Base-by-base conservation (phyloP, 2,329 filamentous ascomycete genomes). In the Pseudocercospora fuligena region DNA sequence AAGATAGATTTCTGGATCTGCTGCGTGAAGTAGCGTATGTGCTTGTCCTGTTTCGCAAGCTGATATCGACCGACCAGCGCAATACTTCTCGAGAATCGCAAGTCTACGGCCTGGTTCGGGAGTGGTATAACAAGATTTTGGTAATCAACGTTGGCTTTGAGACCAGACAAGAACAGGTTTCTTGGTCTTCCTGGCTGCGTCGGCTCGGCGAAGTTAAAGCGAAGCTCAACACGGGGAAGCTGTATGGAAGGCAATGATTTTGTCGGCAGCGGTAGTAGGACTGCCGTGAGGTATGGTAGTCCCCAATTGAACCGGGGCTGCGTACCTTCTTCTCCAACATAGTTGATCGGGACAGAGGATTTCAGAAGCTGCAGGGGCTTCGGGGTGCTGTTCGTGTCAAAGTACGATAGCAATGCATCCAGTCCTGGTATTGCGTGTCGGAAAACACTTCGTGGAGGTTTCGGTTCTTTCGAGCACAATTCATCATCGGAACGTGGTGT, bases 91-190 rank as follows among this genome's bases (percentile, higher is more conserved):
- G 56, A 57, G 49, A 76, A 73, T 2, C 57, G 47, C 16, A 76
- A n/a, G 56, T 77, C 75, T 11, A 67, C 64, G 7, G 70, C 43
- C 8, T 70, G 49, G 11, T 62, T 58, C 27, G 73, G 73, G 11
- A 74, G 56, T 11, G 70, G 62, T 11, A 74, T 64, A 19, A 64
- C 51, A 6, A 73, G 11, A 5, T 51, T 61, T 70, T 66, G 70
- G 29, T 69, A n/a, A 64, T 68, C 57, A 11, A 63, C 46, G 23
- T 68, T 58, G 25, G 70, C 69, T 46, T 57, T 54, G 19, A 71
- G 60, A 31, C 66, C 66, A 16, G 58, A 56, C 31, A 71, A 47
- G 12, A 43, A 19, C 11, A 71, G 57, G 23, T 67, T 31, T 21
- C 53, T 60, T 14, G 56, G n/a, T 25, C 33, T 36, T 6, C 56